Evolutionary conservation across 1,284 basidiomycete genomes (phyloP), one percentile per base, ranked within the genome.

Genomic region (Chalciporus sp.): DNA sequence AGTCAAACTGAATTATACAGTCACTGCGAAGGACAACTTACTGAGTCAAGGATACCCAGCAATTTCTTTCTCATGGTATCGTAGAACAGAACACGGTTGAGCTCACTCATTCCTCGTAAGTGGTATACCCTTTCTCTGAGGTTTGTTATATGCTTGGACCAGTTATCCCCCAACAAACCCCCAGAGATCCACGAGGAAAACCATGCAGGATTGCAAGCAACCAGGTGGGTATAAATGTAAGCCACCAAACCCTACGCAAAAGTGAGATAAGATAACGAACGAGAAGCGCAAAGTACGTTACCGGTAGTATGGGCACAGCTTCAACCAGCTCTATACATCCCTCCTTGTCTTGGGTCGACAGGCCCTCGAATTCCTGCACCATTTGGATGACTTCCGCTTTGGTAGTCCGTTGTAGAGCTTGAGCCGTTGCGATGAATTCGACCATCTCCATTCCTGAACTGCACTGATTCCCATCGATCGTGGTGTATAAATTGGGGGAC

Each of bases 181-280:
- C 53, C 20, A 17, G 23, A 6, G 6, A 23, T 23, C 23, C 23
- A 23, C 23, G 23, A 23, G 23, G 23, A 23, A 23, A 23, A 23
- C 23, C 23, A 23, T 23, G 3, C 42, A 29, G 28, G 42, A 47
- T 56, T 39, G 29, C 64, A 65, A 37, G 11, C 4, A 11, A 57
- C 16, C 14, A 65, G n/a, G 48, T 65, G 66, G 7, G 65, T 69
- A 33, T 57, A 65, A 0, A 55, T 55, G 27, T 67, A 65, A 27
- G 65, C 66, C 8, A 69, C 63, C 43, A 65, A 44, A 46, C 64
- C 64, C 64, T 65, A 17, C 29, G 33, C 19, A 9, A 12, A 47
- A 11, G 28, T 66, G 37, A 68, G 62, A 51, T 14, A n/a, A 26
- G 46, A 7, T 26, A 23, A 7, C 2, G 19, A 56, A 53, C 4